phyloP scores from a whole-genome alignment of 306 rosid genomes.

The Quercus parvula region DNA sequence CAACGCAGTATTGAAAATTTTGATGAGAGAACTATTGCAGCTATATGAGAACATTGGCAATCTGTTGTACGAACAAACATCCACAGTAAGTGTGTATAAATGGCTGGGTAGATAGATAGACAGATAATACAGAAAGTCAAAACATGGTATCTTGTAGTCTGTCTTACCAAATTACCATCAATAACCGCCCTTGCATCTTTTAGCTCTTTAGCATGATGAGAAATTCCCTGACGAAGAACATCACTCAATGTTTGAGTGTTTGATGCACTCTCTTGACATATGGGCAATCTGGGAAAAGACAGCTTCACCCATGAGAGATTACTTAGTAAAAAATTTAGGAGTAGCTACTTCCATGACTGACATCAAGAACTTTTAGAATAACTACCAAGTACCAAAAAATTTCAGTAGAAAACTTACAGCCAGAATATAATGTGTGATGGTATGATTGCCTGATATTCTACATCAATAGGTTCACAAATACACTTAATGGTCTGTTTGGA shows the following conservation, averaged over 20 bases:
- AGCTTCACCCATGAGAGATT: slow-evolving; percentile 14
- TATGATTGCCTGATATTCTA: background rate
- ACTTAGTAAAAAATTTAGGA: background rate
- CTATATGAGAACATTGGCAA: slow-evolving; percentile 1
- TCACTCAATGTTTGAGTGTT: slow-evolving; percentile 54
- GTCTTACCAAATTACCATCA: slow-evolving; percentile 79
- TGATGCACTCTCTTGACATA: slow-evolving; percentile 48
- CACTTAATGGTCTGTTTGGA: background rate
- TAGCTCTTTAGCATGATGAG: slow-evolving; percentile 67
- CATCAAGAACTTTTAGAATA: background rate
- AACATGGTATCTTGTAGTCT: background rate
- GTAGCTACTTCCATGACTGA: background rate
- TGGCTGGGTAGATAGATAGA: background rate
- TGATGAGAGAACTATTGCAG: background rate
- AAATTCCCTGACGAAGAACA: slow-evolving; percentile 59
- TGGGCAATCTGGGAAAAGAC: slow-evolving; percentile 61
- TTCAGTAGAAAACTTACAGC: background rate
- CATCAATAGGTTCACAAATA: background rate
- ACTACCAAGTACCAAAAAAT: background rate
- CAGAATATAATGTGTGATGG: background rate
- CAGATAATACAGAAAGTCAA: too few species aligned
- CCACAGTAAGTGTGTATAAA: background rate
- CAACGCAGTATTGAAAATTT: background rate
- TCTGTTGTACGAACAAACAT: background rate
- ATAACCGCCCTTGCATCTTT: slow-evolving; percentile 56